phyloP scores from a whole-genome alignment of 768 basidiomycete species.

The Lyophyllum semitale region DNA sequence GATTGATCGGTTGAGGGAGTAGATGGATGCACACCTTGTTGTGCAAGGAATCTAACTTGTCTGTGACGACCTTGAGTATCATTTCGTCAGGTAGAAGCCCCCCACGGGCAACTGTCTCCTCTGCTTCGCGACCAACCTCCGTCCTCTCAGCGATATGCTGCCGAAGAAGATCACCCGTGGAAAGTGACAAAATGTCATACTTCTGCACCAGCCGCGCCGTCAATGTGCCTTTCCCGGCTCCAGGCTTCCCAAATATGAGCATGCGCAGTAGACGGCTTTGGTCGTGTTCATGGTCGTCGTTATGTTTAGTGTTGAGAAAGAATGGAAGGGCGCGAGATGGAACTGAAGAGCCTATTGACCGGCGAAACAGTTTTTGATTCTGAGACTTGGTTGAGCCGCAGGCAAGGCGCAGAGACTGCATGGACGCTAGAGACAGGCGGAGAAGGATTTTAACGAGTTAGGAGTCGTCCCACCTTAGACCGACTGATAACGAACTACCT shows the following conservation, averaged over 20 bases:
- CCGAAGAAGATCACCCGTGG: slow-evolving; percentile 83
- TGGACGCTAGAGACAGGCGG: slow-evolving; percentile 1
- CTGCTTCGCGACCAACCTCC: slow-evolving; percentile 71
- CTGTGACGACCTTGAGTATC: slow-evolving; percentile 75
- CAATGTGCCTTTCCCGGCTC: slow-evolving; percentile 85
- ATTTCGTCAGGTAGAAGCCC: slow-evolving; percentile 78
- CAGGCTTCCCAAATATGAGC: slow-evolving; percentile 82
- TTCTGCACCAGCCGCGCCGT: slow-evolving; percentile 73
- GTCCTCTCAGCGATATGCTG: slow-evolving; percentile 82
- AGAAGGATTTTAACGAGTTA: background rate
- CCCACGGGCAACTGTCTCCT: slow-evolving; percentile 78
- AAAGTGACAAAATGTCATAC: slow-evolving; percentile 77
- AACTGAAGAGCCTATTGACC: slow-evolving; percentile 31
- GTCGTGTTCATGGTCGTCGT: slow-evolving; percentile 37
- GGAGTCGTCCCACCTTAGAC: slow-evolving; percentile 14
- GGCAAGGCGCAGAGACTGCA: slow-evolving; percentile 14
- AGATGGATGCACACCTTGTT: slow-evolving; percentile 54
- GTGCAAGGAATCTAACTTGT: slow-evolving; percentile 64
- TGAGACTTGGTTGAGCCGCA: slow-evolving; percentile 1
- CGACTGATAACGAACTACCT: slow-evolving; percentile 12
- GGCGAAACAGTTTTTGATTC: slow-evolving; percentile 12
- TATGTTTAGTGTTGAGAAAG: slow-evolving; percentile 44
- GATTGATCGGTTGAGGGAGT: background rate
- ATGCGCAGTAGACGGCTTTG: slow-evolving; percentile 49
- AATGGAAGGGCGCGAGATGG: slow-evolving; percentile 47